Evolutionary conservation across 2,329 filamentous ascomycete genomes (phyloP).

Genomic region (Colletotrichum acutatum): DNA sequence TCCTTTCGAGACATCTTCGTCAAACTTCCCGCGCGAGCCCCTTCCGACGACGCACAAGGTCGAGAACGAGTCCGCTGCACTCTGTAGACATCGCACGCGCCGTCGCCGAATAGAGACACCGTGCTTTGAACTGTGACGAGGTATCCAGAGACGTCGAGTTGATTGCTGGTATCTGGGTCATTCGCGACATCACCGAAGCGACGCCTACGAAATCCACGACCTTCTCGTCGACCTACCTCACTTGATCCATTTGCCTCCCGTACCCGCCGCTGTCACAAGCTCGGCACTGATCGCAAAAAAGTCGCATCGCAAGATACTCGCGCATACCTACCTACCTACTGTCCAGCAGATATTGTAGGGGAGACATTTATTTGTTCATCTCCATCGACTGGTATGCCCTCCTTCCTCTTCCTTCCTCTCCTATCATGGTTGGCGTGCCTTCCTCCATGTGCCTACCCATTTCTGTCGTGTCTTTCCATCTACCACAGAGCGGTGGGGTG

Average conservation of each 20-base stretch:
- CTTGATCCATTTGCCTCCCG: slow-evolving; percentile 11
- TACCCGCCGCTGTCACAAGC: slow-evolving; percentile 4
- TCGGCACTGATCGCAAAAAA: background rate
- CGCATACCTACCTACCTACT: slow-evolving; percentile 9
- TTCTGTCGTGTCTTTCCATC: background rate
- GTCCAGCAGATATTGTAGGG: slow-evolving; percentile 66
- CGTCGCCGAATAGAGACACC: slow-evolving; percentile 36
- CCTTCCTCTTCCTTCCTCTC: slow-evolving; percentile 33
- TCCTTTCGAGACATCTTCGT: slow-evolving; percentile 41
- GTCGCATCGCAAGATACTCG: slow-evolving; percentile 13
- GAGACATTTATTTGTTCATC: slow-evolving; percentile 99
- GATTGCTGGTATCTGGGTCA: slow-evolving; percentile 33
- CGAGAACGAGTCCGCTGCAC: slow-evolving; percentile 37
- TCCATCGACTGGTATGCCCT: slow-evolving; percentile 76
- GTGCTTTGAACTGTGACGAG: slow-evolving; percentile 36
- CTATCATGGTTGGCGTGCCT: background rate
- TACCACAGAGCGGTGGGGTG: too few species aligned
- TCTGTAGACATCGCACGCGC: slow-evolving; percentile 35
- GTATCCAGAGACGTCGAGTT: slow-evolving; percentile 35
- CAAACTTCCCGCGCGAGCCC: slow-evolving; percentile 31
- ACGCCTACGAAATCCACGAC: slow-evolving; percentile 31
- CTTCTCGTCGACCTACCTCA: slow-evolving; percentile 29
- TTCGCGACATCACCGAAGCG: slow-evolving; percentile 28
- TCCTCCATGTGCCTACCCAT: background rate
- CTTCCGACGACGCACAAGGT: slow-evolving; percentile 34